These are phyloP conservation scores for Mycena floridula DNA, from an alignment of 768 basidiomycete species.

Conservation along the genomic window DNA sequence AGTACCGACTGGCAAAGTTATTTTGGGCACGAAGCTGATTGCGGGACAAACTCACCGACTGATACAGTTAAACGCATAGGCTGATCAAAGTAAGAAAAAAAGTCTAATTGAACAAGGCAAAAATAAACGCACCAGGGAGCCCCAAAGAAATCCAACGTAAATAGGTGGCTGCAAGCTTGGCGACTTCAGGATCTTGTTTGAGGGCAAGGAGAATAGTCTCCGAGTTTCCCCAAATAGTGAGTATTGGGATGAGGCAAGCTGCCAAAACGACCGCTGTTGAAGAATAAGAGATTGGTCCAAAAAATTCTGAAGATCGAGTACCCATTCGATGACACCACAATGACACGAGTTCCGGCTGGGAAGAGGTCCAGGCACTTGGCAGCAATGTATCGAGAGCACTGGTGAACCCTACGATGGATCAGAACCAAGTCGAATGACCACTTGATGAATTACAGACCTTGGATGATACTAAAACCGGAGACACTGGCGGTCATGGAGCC, in stretches of 20 bases:
- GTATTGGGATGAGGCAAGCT: slow-evolving; percentile 2
- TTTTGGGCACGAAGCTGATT: neutral
- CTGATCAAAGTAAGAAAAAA: slow-evolving; percentile 15
- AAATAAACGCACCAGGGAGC: slow-evolving; percentile 31
- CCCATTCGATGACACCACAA: slow-evolving; percentile 89
- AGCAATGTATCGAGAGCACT: slow-evolving; percentile 93
- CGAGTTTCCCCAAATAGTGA: slow-evolving; percentile 43
- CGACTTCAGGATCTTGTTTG: slow-evolving; percentile 54
- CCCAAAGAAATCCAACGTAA: slow-evolving; percentile 47
- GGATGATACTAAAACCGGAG: slow-evolving; percentile 74
- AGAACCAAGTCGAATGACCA: slow-evolving; percentile 65
- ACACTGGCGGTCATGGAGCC: slow-evolving; percentile 72
- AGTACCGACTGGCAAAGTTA: slow-evolving; percentile 29
- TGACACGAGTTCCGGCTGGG: slow-evolving; percentile 78
- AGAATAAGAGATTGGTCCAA: neutral
- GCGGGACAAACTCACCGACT: slow-evolving; percentile 30
- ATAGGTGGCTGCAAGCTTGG: slow-evolving; percentile 47
- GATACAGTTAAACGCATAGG: slow-evolving; percentile 53
- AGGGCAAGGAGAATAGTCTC: slow-evolving; percentile 51
- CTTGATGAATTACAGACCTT: no score
- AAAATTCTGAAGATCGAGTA: no score
- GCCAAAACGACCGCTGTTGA: neutral
- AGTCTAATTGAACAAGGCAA: neutral
- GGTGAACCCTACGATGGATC: slow-evolving; percentile 77
- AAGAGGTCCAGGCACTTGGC: slow-evolving; percentile 91